Evolutionary conservation across 2,329 filamentous ascomycete genomes (phyloP).

Genomic region (Nothomitra cinnamomea): DNA sequence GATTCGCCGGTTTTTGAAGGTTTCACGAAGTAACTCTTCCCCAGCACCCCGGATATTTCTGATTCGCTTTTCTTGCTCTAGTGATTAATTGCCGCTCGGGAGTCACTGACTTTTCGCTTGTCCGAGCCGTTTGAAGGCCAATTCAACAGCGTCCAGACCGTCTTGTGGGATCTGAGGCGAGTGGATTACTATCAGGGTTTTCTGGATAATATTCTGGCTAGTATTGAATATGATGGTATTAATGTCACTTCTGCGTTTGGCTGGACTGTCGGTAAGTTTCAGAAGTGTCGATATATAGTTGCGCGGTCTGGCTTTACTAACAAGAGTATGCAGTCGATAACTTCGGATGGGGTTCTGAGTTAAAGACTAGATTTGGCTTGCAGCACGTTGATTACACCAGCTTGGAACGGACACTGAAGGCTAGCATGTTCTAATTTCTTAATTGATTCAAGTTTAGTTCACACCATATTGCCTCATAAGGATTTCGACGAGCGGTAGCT

Average conservation of each 20-base stretch:
- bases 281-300: too few relatives aligned
- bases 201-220: conserved; percentile 24
- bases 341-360: conserved; percentile 25
- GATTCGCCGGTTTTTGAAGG: conserved; percentile 25
- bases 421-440: conserved; percentile 25
- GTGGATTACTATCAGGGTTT: conserved; percentile 26
- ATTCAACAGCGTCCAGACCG: conserved; percentile 16
- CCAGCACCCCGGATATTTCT: conserved; percentile 20
- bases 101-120: conserved; percentile 19
- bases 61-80: too few relatives aligned
- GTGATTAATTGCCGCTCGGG: too few relatives aligned
- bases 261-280: conserved; percentile 25
- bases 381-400: conserved; percentile 27
- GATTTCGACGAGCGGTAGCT: too few relatives aligned
- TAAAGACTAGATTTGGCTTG: conserved; percentile 22
- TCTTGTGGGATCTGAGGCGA: conserved; percentile 24
- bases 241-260: conserved; percentile 26
- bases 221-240: conserved; percentile 22
- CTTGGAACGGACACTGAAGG: conserved; percentile 25
- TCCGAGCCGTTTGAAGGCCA: conserved; percentile 24
- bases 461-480: too few relatives aligned
- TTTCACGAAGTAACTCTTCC: conserved; percentile 27
- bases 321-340: too few relatives aligned
- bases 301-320: too few relatives aligned
- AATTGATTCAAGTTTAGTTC: conserved; percentile 28